These are phyloP conservation scores for Delonix regia DNA, from an alignment of 306 rosid species.

Conservation along the genomic window DNA sequence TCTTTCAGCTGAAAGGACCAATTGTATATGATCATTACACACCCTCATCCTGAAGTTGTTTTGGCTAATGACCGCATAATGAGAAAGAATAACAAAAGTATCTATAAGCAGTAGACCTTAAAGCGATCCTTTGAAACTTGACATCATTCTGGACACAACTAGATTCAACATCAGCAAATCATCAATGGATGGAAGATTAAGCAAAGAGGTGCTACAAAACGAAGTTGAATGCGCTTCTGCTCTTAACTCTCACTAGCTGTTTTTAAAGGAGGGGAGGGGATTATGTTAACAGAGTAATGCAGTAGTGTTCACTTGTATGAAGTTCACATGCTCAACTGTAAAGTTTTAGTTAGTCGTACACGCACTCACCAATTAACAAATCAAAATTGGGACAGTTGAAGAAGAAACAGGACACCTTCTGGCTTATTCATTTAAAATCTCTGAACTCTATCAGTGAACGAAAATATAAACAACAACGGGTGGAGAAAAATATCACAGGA, in stretches of 20 bases:
- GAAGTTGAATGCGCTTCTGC: neutral
- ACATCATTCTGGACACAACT: neutral
- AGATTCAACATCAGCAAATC: neutral
- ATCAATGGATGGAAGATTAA: neutral
- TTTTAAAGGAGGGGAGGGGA: neutral
- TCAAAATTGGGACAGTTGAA: neutral
- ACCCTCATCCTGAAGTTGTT: neutral
- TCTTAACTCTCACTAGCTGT: neutral
- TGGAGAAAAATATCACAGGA: neutral
- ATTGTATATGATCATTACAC: neutral
- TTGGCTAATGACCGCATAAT: constrained; percentile 3
- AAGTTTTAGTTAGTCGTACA: too few relatives aligned
- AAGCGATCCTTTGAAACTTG: neutral
- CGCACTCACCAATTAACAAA: neutral
- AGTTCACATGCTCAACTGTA: neutral
- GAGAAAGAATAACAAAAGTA: neutral
- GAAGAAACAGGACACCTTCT: neutral
- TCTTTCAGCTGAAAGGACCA: constrained; percentile 69
- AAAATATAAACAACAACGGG: neutral
- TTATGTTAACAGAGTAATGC: too few relatives aligned
- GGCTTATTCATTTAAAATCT: neutral
- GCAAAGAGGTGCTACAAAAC: neutral
- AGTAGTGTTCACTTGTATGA: too few relatives aligned
- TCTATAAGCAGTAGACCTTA: neutral
- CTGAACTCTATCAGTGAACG: neutral